Evolutionary conservation across 2,329 filamentous ascomycete species (phyloP), one percentile per base, ranked within the genome.

Genomic region (Aspergillus novofumigatus): DNA sequence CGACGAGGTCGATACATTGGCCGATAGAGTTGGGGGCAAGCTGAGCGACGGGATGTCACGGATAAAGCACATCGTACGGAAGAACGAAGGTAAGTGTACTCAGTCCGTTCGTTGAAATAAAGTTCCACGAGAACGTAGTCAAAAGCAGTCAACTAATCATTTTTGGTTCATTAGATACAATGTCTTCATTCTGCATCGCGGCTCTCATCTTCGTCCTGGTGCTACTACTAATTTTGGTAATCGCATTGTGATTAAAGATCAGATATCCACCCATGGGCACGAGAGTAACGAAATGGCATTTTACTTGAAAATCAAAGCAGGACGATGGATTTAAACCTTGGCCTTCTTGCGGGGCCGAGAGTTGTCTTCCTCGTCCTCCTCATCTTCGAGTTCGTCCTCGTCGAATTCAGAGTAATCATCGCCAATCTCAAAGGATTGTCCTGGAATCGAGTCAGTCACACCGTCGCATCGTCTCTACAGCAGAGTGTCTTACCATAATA

Each of bases 141-240:
- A 44, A 20, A 44, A 47, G 3, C 10, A 23, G 3, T 62, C 5
- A 64, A 67, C 62, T 66, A 57, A 67, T 69, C 62, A 59, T 63
- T 47, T 21, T 23, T 47, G n/a, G 21, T 47, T 25, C 44, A 61
- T 67, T 67, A 86, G 85, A 88, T 75, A 81, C 80, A 54, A 82
- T 81, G 78, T 96, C 91, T 65, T 91, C 91, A 73, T 97, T 91
- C 78, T 97, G 92, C 74, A 96, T 99, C 66, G 90, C 81, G 4
- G 78, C 95, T 21, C 81, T 97, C 66, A 96, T 97, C 59, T 85
- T 94, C 61, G 90, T 96, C 41, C 80, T 97, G 63, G 91, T 97
- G 57, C 77, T 99, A 28, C 77, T 99, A 67, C 80, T 99, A 68
- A 84, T 97, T 61, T 77, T 99, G 65, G 79, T 97, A 26, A 77